phyloP scores from a whole-genome alignment of 352 stramenopile species.

The Thraustochytrium striatum region DNA sequence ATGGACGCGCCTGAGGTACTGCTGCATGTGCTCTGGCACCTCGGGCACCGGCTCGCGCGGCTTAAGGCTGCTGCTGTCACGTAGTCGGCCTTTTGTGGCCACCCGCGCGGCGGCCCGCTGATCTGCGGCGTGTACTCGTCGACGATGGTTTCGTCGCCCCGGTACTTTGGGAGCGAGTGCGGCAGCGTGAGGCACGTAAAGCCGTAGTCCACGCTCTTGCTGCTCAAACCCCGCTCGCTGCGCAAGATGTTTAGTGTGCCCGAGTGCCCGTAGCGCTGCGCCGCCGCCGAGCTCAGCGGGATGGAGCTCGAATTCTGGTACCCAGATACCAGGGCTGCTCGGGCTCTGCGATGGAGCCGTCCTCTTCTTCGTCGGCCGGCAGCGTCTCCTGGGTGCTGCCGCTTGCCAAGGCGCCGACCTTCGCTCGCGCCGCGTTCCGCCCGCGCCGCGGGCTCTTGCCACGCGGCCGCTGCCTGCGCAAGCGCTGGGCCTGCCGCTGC shows the following conservation, averaged over 20 bases:
- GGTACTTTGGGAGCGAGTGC: conserved; percentile 17
- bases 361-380: not conserved
- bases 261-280: not conserved
- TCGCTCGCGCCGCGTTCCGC: not conserved
- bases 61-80: conserved; percentile 10
- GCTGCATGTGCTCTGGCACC: not conserved
- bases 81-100: not conserved
- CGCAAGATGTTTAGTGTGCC: not conserved
- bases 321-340: conserved; percentile 23
- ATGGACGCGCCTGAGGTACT: not conserved
- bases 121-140: conserved; percentile 15
- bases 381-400: not conserved
- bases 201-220: conserved; percentile 1
- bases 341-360: not conserved
- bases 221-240: not conserved
- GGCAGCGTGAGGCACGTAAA: conserved; percentile 15
- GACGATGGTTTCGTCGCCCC: not conserved
- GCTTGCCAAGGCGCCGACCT: not conserved
- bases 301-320: conserved; percentile 15
- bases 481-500: too few species aligned
- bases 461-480: too few species aligned
- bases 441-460: too few species aligned
- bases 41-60: not conserved
- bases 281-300: not conserved
- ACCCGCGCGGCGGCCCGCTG: not conserved